phyloP scores from a whole-genome alignment of 192 early-diverging fungal species.

The Lunasporangiospora selenospora region DNA sequence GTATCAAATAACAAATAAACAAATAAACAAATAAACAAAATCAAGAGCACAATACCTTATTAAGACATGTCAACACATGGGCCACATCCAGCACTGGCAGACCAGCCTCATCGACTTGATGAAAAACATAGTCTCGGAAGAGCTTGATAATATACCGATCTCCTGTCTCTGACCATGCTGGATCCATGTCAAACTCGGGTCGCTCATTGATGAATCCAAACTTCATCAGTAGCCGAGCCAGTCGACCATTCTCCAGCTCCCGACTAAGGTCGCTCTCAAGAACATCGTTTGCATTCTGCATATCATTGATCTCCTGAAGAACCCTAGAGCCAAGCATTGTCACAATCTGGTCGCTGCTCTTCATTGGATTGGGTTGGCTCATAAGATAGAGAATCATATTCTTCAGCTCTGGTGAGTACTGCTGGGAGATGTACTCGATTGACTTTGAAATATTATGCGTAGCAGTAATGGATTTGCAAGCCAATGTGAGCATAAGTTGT shows the following conservation, averaged over 20 bases:
- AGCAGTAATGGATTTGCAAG: conserved; percentile 73
- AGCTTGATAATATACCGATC: conserved; percentile 98
- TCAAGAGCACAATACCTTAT: conserved; percentile 74
- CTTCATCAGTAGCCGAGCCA: conserved; percentile 89
- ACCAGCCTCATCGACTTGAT: conserved; percentile 88
- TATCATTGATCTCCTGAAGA: conserved; percentile 79
- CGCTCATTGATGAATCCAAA: conserved; percentile 80
- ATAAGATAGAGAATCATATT: conserved; percentile 82
- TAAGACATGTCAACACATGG: conserved; percentile 93
- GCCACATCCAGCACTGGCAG: conserved; percentile 87
- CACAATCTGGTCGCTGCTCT: conserved; percentile 81
- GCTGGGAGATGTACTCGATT: conserved; percentile 76
- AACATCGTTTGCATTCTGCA: conserved; percentile 78
- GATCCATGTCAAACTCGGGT: conserved; percentile 78
- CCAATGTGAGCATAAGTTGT: conserved; percentile 77
- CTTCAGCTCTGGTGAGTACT: conserved; percentile 83
- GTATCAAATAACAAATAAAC: conserved; percentile 1
- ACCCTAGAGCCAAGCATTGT: conserved; percentile 77
- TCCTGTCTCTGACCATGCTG: conserved; percentile 97
- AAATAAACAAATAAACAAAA: conserved; percentile 5
- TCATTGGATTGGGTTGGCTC: conserved; percentile 74
- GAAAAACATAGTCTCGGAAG: conserved; percentile 98
- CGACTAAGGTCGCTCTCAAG: conserved; percentile 78
- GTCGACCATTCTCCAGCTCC: conserved; percentile 92
- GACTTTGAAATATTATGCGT: conserved; percentile 77